Conservation (phyloP, 805 yeast genomes). For the Schwanniomyces yamadae region DNA sequence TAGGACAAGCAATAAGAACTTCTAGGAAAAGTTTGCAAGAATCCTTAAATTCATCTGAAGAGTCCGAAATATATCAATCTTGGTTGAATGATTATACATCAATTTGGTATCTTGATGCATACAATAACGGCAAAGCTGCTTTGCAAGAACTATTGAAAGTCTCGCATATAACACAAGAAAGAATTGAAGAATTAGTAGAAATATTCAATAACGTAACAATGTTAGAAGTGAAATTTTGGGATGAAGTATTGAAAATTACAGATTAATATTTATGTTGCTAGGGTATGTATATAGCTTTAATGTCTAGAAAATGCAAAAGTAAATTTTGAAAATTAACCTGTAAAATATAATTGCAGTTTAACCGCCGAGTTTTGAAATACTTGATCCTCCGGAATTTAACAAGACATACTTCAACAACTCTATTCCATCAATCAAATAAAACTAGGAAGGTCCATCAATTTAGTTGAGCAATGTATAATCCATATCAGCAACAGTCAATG, state of each 20-base stretch:
- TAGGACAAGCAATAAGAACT: slow-evolving; percentile 22
- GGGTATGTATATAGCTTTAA: too few relatives aligned
- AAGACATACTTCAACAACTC: too few relatives aligned
- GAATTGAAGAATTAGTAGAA: slow-evolving; percentile 50
- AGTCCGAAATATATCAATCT: slow-evolving; percentile 33
- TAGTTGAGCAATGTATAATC: slow-evolving; percentile 35
- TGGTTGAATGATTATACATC: slow-evolving; percentile 68
- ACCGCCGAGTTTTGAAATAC: too few relatives aligned
- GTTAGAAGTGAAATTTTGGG: slow-evolving; percentile 72
- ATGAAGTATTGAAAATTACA: slow-evolving; percentile 32
- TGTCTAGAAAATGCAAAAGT: too few relatives aligned
- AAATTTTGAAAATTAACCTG: too few relatives aligned
- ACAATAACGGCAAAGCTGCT: slow-evolving; percentile 47
- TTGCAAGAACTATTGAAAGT: slow-evolving; percentile 44
- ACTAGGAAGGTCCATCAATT: slow-evolving; percentile 7
- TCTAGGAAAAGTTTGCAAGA: slow-evolving; percentile 20
- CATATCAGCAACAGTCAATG: slow-evolving; percentile 35
- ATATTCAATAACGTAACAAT: slow-evolving; percentile 59
- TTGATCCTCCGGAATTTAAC: too few relatives aligned
- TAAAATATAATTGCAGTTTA: too few relatives aligned
- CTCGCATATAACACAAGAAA: slow-evolving; percentile 35
- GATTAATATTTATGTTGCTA: too few relatives aligned
- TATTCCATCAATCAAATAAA: too few relatives aligned
- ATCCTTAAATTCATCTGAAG: slow-evolving; percentile 15
- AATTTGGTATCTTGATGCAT: slow-evolving; percentile 56